phyloP scores from a whole-genome alignment of 129 eudicot genomes.

The Escallonia rubra region DNA sequence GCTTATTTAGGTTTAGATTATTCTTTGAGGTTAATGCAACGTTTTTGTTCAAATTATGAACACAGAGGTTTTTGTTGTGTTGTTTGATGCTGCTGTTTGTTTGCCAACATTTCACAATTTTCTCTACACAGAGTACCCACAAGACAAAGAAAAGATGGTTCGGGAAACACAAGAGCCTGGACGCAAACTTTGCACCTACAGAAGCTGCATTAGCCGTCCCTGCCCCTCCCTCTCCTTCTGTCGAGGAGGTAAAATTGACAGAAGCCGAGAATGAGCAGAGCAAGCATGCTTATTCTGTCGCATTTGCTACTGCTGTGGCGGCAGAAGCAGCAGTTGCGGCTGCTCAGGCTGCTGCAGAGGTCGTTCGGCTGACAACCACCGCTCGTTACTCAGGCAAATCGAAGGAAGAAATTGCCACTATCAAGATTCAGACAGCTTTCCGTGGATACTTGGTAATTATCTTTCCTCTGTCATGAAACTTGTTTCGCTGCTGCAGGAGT shows the following conservation, averaged over 20 bases:
- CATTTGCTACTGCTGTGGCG: slow-evolving; percentile 64
- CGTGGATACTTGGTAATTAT: slow-evolving; percentile 63
- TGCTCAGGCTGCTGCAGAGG: slow-evolving; percentile 68
- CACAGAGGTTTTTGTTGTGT: not conserved
- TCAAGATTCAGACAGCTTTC: slow-evolving; percentile 59
- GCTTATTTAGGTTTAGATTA: not conserved
- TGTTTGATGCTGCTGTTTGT: not conserved
- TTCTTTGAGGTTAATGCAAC: not conserved
- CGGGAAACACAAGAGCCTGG: slow-evolving; percentile 42
- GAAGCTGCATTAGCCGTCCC: slow-evolving; percentile 19
- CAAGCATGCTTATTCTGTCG: slow-evolving; percentile 72
- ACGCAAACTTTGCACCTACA: slow-evolving; percentile 17
- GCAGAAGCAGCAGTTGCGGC: slow-evolving; percentile 82
- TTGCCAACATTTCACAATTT: not conserved
- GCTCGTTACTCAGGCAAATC: slow-evolving; percentile 39
- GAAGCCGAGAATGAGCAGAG: slow-evolving; percentile 59
- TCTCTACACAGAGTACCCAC: slow-evolving; percentile 30
- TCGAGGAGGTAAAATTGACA: slow-evolving; percentile 34
- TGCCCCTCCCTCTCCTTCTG: slow-evolving; percentile 32
- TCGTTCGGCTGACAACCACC: slow-evolving; percentile 53
- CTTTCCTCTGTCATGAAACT: not conserved
- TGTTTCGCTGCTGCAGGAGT: no score
- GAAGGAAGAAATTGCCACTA: slow-evolving; percentile 52
- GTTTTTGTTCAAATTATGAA: slow-evolving; percentile 7
- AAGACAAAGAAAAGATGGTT: slow-evolving; percentile 55